Base-by-base conservation (phyloP, 805 yeast genomes). In the Cyberlindnera americana region DNA sequence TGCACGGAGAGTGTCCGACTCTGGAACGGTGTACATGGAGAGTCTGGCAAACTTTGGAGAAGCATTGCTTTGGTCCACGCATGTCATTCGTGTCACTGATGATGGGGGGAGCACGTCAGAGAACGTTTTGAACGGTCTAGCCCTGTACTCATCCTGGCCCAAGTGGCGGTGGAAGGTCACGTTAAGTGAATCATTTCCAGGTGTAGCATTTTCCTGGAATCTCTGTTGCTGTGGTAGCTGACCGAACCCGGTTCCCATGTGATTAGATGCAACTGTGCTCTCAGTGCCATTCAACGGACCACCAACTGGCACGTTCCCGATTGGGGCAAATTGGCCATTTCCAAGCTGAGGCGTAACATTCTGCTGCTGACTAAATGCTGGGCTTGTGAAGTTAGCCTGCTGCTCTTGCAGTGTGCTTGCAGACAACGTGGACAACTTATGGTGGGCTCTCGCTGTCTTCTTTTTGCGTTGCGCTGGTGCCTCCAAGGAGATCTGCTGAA, bases 11-110 rank as follows among this genome's bases (percentile, higher is more conserved):
- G 73, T 75, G 44, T 86, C 91, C 14, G 81, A 69, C 27, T 73
- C 75, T 3, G 99, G 99, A 7, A 89, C 75, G 50, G 81, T 78
- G 62, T 88, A 86, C 85, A 89, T 76, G 5, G 95, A 70, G 46
- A 86, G 66, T 43, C 95, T 72, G 56, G 85, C 75, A 59, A 80
- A 80, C 44, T 85, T 77, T 4, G 98, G 93, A 18, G 86, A 78
- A 3, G 95, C 78, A 8, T 81, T 77, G 6, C 95, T 95, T 59
- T 90, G 95, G 59, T 93, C 98, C 21, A 76, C 66, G 2, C 83
- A 75, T 33, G 67, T 69, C 55, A 70, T 86, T 47, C 77, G 81
- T 0, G 91, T 85, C 0, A 95, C 81, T 4, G 59, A 33, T 12
- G 78, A 67, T 4, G 98, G 98, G 5, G 98, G 95, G 10, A 77